These are phyloP conservation scores for Penicillium psychrofluorescens DNA, from an alignment of 495 filamentous ascomycete species.

Conservation along the genomic window DNA sequence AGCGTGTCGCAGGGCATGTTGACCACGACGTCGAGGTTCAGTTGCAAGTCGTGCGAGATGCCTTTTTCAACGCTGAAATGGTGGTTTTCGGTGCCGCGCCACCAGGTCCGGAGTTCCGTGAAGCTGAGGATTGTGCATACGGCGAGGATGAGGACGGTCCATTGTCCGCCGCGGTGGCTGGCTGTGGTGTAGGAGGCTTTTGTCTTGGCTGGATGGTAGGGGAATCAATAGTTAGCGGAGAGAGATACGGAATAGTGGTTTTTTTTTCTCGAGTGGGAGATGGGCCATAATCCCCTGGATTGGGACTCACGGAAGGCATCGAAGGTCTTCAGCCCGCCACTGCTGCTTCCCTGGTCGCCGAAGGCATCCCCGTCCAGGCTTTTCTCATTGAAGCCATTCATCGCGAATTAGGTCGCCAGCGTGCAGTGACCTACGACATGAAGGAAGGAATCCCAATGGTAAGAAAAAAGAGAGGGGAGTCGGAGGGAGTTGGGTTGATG, in stretches of 20 bases:
- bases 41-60: conserved; percentile 76
- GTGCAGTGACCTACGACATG: conserved; percentile 17
- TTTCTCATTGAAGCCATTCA: conserved; percentile 67
- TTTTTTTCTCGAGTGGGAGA: not conserved
- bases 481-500: no score
- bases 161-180: conserved; percentile 79
- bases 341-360: conserved; percentile 54
- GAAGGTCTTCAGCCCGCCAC: conserved; percentile 67
- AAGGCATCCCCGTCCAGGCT: conserved; percentile 72
- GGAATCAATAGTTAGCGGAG: not conserved
- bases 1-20: conserved; percentile 82
- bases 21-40: conserved; percentile 94
- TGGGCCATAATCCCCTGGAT: not conserved
- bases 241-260: no score
- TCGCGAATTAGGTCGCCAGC: conserved; percentile 23
- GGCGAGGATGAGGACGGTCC: conserved; percentile 75
- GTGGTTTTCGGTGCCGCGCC: conserved; percentile 72
- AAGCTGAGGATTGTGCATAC: conserved; percentile 66
- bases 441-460: conserved; percentile 9
- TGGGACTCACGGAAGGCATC: conserved; percentile 86
- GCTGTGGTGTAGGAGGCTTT: conserved; percentile 85
- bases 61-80: conserved; percentile 93
- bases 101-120: conserved; percentile 75
- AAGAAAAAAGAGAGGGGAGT: conserved; percentile 8
- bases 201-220: conserved; percentile 66